A percentile compares a stretch with the other conserved stretches of the same genome.
phyloP scores from a whole-genome alignment of 805 yeast genomes.

The Hanseniaspora nectarophila region DNA sequence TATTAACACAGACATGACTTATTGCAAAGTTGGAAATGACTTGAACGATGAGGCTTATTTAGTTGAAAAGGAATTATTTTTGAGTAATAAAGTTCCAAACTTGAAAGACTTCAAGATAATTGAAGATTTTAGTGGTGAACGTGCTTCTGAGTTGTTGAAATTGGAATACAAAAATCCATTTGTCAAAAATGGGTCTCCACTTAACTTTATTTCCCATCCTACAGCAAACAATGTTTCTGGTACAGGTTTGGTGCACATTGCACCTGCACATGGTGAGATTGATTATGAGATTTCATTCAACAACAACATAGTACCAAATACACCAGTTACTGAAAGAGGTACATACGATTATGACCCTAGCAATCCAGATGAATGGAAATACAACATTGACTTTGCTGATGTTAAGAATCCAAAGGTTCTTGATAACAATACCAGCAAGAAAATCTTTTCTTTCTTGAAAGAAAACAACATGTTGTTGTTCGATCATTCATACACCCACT shows the following conservation, averaged over 20 bases:
- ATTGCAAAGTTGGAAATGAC: conserved; percentile 37
- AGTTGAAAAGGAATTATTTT: conserved; percentile 44
- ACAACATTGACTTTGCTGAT: background rate
- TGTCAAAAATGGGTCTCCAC: conserved; percentile 19
- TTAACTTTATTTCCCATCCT: conserved; percentile 62
- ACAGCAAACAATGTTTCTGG: conserved; percentile 78
- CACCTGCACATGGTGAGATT: conserved; percentile 96
- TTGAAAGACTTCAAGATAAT: conserved; percentile 20
- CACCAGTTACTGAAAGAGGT: conserved; percentile 75
- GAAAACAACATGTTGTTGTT: conserved; percentile 35
- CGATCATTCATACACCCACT: conserved; percentile 52
- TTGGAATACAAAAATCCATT: conserved; percentile 48
- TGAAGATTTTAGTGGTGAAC: conserved; percentile 23
- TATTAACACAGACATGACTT: conserved; percentile 45
- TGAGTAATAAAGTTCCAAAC: conserved; percentile 25
- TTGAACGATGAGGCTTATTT: conserved; percentile 35
- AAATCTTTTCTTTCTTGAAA: conserved; percentile 35
- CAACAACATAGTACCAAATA: conserved; percentile 46
- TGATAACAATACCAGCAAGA: conserved; percentile 39
- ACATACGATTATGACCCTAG: conserved; percentile 32
- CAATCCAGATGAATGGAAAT: conserved; percentile 28
- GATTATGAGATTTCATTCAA: conserved; percentile 64
- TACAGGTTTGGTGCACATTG: conserved; percentile 91
- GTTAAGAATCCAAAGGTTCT: conserved; percentile 34
- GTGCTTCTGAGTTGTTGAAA: conserved; percentile 29